Conservation (phyloP, 805 yeast genomes). For the Vanderwaltozyma tropicalis region DNA sequence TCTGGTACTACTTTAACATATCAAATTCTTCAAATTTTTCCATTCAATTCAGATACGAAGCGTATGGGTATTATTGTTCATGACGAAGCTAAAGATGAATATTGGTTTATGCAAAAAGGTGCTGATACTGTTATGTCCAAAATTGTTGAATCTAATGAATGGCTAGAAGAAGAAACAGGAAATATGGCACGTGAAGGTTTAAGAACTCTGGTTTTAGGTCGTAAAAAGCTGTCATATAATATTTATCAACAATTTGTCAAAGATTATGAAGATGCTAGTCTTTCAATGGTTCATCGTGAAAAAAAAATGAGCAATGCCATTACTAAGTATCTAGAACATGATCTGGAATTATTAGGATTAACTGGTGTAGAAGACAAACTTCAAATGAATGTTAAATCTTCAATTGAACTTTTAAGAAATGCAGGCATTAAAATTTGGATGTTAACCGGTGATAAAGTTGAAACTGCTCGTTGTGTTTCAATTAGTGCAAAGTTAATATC, state of each 20-base stretch:
- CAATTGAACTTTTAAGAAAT: slow-evolving; percentile 83
- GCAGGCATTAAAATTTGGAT: slow-evolving; percentile 98
- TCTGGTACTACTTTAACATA: slow-evolving; percentile 43
- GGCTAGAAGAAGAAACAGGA: slow-evolving; percentile 96
- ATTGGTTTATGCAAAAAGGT: slow-evolving; percentile 86
- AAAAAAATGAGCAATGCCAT: slow-evolving; percentile 59
- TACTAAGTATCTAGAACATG: slow-evolving; percentile 61
- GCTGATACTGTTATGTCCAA: slow-evolving; percentile 90
- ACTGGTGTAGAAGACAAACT: slow-evolving; percentile 97
- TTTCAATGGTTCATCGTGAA: slow-evolving; percentile 76
- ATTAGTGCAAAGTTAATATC: slow-evolving; percentile 89
- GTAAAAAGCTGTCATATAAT: slow-evolving; percentile 52
- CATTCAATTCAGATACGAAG: slow-evolving; percentile 91
- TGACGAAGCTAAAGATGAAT: slow-evolving; percentile 52
- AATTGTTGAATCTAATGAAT: slow-evolving; percentile 78
- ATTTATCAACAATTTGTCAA: slow-evolving; percentile 52
- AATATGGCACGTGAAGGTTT: slow-evolving; percentile 98
- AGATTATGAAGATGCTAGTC: slow-evolving; percentile 60
- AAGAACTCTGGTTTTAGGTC: slow-evolving; percentile 88
- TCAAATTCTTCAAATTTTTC: slow-evolving; percentile 75
- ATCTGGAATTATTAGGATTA: slow-evolving; percentile 76
- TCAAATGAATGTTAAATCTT: slow-evolving; percentile 83
- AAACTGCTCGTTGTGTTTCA: slow-evolving; percentile 95
- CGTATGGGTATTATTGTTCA: slow-evolving; percentile 86
- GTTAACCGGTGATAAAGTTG: slow-evolving; percentile 98